These are phyloP conservation scores for Lentinula boryana DNA, from an alignment of 768 basidiomycete genomes.

Conservation along the genomic window DNA sequence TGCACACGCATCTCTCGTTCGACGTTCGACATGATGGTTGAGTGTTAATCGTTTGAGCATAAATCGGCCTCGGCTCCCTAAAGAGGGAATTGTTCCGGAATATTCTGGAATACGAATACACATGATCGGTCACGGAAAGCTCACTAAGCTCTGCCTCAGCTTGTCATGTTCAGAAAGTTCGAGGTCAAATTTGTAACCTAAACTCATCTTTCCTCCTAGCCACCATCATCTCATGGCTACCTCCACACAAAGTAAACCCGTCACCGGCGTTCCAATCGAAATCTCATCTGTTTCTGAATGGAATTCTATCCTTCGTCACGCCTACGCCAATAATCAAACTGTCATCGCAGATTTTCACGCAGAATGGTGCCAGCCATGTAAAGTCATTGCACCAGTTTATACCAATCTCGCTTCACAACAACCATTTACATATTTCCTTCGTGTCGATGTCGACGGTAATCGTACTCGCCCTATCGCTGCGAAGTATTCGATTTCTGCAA, in stretches of 20 bases:
- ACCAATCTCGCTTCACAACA: slow-evolving; percentile 13
- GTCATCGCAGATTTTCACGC: slow-evolving; percentile 15
- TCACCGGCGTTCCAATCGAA: slow-evolving; percentile 10
- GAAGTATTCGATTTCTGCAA: slow-evolving; percentile 11
- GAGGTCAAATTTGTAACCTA: neutral
- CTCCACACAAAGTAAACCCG: neutral
- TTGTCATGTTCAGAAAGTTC: neutral
- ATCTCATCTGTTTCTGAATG: slow-evolving; percentile 15
- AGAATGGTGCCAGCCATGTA: slow-evolving; percentile 16
- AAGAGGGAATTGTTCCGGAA: neutral
- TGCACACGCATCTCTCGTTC: too few relatives aligned
- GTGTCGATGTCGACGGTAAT: slow-evolving; percentile 16
- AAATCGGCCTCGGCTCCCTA: neutral
- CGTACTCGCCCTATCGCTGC: slow-evolving; percentile 7
- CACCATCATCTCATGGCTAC: neutral
- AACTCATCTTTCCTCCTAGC: neutral
- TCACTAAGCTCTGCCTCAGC: neutral
- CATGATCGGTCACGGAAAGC: neutral
- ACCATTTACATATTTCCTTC: slow-evolving; percentile 15
- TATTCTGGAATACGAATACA: neutral
- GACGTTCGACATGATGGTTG: too few relatives aligned
- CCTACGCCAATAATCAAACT: slow-evolving; percentile 10
- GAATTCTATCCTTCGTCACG: slow-evolving; percentile 13
- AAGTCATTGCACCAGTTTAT: slow-evolving; percentile 17
- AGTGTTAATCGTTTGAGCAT: too few relatives aligned